Conservation (phyloP, 2,329 filamentous ascomycete genomes). For the Verticillium klebahnii region DNA sequence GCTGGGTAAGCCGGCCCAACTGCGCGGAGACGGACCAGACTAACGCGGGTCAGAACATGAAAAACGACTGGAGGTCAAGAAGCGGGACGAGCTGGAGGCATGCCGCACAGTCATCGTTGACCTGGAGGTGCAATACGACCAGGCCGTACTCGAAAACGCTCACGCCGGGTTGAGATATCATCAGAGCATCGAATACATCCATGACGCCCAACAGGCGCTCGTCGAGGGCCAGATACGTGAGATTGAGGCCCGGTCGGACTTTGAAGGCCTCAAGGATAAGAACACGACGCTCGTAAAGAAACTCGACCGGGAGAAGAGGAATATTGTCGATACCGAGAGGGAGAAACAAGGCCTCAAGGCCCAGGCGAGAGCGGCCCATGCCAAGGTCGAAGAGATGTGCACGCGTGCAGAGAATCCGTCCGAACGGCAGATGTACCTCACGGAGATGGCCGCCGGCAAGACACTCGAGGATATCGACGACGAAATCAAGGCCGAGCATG, state of each 20-base stretch:
- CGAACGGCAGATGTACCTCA: conserved; percentile 32
- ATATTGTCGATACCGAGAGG: conserved; percentile 19
- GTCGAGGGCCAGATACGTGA: conserved; percentile 65
- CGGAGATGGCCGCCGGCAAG: conserved; percentile 40
- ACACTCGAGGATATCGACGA: conserved; percentile 61
- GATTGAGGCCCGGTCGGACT: conserved; percentile 81
- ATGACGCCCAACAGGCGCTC: conserved; percentile 56
- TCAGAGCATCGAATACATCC: conserved; percentile 58
- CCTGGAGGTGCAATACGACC: conserved; percentile 51
- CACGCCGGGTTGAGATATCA: conserved; percentile 47
- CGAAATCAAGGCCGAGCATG: conserved; percentile 69
- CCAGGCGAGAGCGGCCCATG: conserved; percentile 27
- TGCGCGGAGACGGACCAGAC: not conserved
- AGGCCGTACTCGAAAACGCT: conserved; percentile 50
- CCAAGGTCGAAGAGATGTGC: conserved; percentile 34
- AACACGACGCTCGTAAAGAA: conserved; percentile 54
- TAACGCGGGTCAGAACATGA: conserved; percentile 16
- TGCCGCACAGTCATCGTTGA: conserved; percentile 40
- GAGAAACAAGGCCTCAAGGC: conserved; percentile 31
- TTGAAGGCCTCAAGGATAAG: conserved; percentile 61
- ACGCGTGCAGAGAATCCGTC: conserved; percentile 27
- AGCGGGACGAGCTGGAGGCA: conserved; percentile 34
- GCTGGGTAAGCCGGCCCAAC: conserved; percentile 49
- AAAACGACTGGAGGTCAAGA: conserved; percentile 27
- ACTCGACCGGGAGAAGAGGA: conserved; percentile 41